Conservation (phyloP, 2,329 filamentous ascomycete species). For the Monosporascus sp. region DNA sequence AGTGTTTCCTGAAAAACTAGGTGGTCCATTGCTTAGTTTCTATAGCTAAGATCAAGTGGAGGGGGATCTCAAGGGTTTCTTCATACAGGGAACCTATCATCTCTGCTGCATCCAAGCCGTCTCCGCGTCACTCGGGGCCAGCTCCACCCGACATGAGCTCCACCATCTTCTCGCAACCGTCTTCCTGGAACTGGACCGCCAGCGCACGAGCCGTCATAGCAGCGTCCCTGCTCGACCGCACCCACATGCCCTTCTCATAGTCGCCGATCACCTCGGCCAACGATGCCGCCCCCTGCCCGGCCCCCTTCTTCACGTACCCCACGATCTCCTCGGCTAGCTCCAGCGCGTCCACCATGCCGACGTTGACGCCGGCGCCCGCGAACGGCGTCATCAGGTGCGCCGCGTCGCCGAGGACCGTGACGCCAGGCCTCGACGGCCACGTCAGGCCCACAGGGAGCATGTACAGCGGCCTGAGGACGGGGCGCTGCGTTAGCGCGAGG, state of each 20-base stretch:
- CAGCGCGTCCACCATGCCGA: slow-evolving; percentile 40
- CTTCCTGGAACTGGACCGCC: slow-evolving; percentile 12
- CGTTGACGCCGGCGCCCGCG: slow-evolving; percentile 45
- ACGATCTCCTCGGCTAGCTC: slow-evolving; percentile 27
- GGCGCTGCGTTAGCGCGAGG: slow-evolving; percentile 7
- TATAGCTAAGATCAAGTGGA: too few relatives aligned
- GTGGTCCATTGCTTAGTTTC: too few relatives aligned
- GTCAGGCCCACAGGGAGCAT: slow-evolving; percentile 19
- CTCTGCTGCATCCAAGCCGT: neutral
- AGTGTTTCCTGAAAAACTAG: too few relatives aligned
- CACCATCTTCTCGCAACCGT: slow-evolving; percentile 11
- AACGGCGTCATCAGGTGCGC: slow-evolving; percentile 45
- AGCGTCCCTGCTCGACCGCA: slow-evolving; percentile 13
- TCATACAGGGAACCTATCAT: neutral
- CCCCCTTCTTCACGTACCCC: slow-evolving; percentile 5
- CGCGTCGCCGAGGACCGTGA: slow-evolving; percentile 48
- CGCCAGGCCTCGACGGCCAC: slow-evolving; percentile 26
- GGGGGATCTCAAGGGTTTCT: too few relatives aligned
- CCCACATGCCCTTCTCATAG: slow-evolving; percentile 20
- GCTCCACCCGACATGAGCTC: slow-evolving; percentile 7
- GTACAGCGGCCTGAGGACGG: slow-evolving; percentile 13
- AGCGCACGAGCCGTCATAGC: slow-evolving; percentile 10
- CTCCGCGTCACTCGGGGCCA: neutral
- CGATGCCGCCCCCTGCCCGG: slow-evolving; percentile 2
- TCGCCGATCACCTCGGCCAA: slow-evolving; percentile 10